Base-by-base conservation (phyloP, 2,329 filamentous ascomycete genomes). In the Xylariaceae sp. region DNA sequence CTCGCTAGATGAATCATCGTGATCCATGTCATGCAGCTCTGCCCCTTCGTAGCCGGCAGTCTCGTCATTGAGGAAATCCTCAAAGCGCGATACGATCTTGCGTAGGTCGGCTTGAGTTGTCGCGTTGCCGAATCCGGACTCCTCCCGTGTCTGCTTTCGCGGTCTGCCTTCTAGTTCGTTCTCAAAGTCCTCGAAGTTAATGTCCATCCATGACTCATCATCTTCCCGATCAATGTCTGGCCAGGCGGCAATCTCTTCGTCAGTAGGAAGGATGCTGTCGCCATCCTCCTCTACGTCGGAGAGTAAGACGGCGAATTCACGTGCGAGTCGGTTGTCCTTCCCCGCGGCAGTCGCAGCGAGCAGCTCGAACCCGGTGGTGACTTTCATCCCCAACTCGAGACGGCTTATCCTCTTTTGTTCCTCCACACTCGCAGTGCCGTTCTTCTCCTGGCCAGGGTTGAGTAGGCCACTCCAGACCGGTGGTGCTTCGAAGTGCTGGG, bases 21-120 rank as follows among this genome's bases (percentile, higher is more conserved):
- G 63, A 43, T 86, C 84, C 72, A 86, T 85, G 8, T 85, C 83
- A 44, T 75, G 70, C 9, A 86, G 62, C 43, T 87, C 80, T 0
- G 82, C 85, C 0, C 88, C 90, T 32, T 94, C 88, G 5, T 81
- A 60, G 1, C 85, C 89, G 1, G 88, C 88, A 31, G 74, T 75
- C 9, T 94, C 85, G 52, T 97, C 87, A 40, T 94, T 86, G 31
- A 98, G 64, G 52, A 98, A 97, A 9, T 84, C 72, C 56, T 96
- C 88, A 55, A 98, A 97, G n/a, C 88, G 78, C 32, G 85, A 83
- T 1, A 98, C 92, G 59, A 97, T 95, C 56, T 90, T 90, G 38
- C 84, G 81, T 15, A 98, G 68, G 57, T 95, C 84, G 4, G 80
- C 78, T 54, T 89, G 81, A 0, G 81, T 76, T 16, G 69, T 70